Percentiles rank a stretch among this genome's conserved stretches.
Evolutionary conservation across 208 protist genomes (phyloP).

Genomic region (Trichomonas vaginalis): DNA sequence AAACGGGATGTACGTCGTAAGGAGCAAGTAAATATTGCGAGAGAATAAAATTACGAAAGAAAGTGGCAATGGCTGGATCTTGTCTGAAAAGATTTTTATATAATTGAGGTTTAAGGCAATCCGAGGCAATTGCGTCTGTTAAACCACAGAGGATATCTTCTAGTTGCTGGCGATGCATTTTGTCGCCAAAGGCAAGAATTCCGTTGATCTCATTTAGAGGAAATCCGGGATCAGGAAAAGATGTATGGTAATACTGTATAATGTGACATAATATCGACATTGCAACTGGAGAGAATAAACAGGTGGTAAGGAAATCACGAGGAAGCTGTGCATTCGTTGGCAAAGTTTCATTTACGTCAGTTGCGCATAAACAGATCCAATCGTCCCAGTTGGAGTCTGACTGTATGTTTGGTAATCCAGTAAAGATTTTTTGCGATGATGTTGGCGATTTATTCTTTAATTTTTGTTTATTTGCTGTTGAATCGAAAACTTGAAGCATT

Average conservation of each 20-base stretch:
- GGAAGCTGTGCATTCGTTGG: neutral
- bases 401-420: neutral
- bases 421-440: neutral
- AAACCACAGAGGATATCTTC: neutral
- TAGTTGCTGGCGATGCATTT: neutral
- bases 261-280: slow-evolving; percentile 4
- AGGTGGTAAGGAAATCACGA: neutral
- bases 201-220: neutral
- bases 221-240: neutral
- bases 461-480: neutral
- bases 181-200: neutral
- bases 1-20: neutral
- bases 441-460: neutral
- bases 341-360: neutral
- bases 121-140: neutral
- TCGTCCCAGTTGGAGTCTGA: neutral
- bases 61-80: neutral
- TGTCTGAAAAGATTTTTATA: neutral
- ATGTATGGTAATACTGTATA: neutral
- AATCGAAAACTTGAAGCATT: neutral
- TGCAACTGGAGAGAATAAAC: neutral
- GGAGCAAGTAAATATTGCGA: neutral
- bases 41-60: neutral
- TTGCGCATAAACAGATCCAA: neutral
- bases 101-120: neutral